Base-by-base conservation (phyloP, 441 rosid species). In the Adansonia gregorii region DNA sequence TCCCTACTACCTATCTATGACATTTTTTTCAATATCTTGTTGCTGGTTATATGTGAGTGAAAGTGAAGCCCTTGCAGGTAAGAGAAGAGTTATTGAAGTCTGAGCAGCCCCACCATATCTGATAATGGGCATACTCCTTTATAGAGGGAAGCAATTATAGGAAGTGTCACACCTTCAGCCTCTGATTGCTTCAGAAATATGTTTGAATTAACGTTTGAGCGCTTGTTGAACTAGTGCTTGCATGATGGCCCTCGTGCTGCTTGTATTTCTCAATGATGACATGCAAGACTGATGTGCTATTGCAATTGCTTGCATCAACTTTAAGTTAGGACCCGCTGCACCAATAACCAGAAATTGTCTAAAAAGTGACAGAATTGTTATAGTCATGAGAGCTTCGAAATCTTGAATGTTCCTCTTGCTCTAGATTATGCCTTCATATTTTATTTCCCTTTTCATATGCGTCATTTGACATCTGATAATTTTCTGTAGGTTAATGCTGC, bases 401-500 rank as follows among this genome's bases (percentile, higher is more conserved):
- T 76, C 54, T 22, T 52, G 6, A 20, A 10, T n/a, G 49, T 58
- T n/a, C 68, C 12, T 9, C 67, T 55, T 72, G 6, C 64, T 76
- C 43, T 64, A 48, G 11, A 17, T 54, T 48, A 10, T 64, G 59
- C 74, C 14, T 49, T 59, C 54, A 27, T 76, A 12, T 31, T 8
- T 24, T 7, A 45, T 67, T 12, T 15, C 54, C 54, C 63, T 31
- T 49, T 54, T 75, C 35, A 46, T 48, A 68, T 64, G 20, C 55
- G 45, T 76, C 2, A 27, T 27, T 45, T 70, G 43, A 55, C 61
- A 70, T 72, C 56, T 61, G 72, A 59, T 22, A 75, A 31, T 75
- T 65, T n/a, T 74, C 31, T 85, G 73, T 86, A 95, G 99, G 99
- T 94, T 72, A 95, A 95, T 89, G 97, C 98, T 78, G 99, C 98